Conservation (phyloP, 176 grass and related monocot species). For the Juncus inflexus region DNA sequence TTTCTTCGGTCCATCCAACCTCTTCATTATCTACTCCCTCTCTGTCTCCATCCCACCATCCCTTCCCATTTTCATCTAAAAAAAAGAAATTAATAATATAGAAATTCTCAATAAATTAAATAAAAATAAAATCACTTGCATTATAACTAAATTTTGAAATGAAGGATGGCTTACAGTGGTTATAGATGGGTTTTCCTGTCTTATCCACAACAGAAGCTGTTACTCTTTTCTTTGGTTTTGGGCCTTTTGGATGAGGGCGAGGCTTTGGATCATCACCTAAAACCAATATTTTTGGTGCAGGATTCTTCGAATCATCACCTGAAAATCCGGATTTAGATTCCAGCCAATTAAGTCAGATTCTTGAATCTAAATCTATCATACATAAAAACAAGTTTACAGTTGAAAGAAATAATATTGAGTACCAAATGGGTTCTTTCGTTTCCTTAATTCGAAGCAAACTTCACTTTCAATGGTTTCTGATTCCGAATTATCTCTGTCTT, state of each 20-base stretch:
- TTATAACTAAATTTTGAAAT: background rate
- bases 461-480: conserved; percentile 30
- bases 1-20: conserved; percentile 63
- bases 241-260: background rate
- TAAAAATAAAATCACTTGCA: background rate
- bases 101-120: background rate
- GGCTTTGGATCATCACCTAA: conserved; percentile 74
- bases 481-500: conserved; percentile 15
- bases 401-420: conserved; percentile 7
- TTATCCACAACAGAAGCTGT: conserved; percentile 11
- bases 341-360: background rate
- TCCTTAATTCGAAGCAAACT: conserved; percentile 30
- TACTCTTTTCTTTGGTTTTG: conserved; percentile 15
- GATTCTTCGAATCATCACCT: conserved; percentile 17
- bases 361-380: background rate
- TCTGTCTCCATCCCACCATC: conserved; percentile 62
- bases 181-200: conserved; percentile 46
- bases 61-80: conserved; percentile 67
- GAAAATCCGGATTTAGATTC: background rate
- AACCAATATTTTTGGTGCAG: conserved; percentile 44
- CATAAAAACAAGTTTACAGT: background rate
- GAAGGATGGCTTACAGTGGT: conserved; percentile 64
- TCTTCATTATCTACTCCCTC: conserved; percentile 87
- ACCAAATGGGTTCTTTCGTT: conserved; percentile 53
- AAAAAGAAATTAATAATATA: background rate